Base-by-base conservation (phyloP, 352 stramenopile genomes). In the Globisporangium mamillatum region DNA sequence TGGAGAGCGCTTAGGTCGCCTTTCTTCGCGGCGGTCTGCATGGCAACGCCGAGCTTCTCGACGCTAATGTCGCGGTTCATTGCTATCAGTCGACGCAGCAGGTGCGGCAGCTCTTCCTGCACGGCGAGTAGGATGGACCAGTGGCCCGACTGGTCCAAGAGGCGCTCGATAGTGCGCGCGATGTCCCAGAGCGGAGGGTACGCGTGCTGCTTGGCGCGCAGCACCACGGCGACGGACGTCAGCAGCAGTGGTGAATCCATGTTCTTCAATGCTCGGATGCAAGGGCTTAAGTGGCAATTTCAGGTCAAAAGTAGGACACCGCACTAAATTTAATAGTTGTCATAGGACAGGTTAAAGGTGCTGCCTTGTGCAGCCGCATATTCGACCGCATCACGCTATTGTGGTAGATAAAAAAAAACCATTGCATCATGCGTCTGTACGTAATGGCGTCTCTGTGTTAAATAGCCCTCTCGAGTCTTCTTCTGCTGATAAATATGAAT, bases 91-190 rank as follows among this genome's bases (percentile, higher is more conserved):
- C 48, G 48, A 1, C 22, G 56, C 46, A 69, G 48, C 44, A 69
- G 44, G 53, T 69, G 64, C 44, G 32, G 41, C 27, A 69, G 32
- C 12, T 24, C 56, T 20, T 57, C 38, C 25, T 63, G 41, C 12
- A 60, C 48, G 22, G 64, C 56, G 3, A 58, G 58, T 2, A 56
- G 55, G 12, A 69, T n/a, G n/a, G 36, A 65, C 55, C 71, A 63
- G 67, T 71, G 54, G 59, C 32, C 16, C 29, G 67, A 68, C 29
- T 72, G 27, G 18, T 68, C 59, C 55, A 64, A 16, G 32, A 65
- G 60, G 20, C 20, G 5, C n/a, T 71, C 59, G 36, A 63, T 58
- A 36, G 34, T 22, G 32, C 29, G 18, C 12, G 24, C 58, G n/a
- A 61, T 20, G 32, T 55, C 56, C 29, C 5, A 29, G 32, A 57